Evolutionary conservation across 306 rosid species (phyloP).

Genomic region (Dalbergia cultrata): DNA sequence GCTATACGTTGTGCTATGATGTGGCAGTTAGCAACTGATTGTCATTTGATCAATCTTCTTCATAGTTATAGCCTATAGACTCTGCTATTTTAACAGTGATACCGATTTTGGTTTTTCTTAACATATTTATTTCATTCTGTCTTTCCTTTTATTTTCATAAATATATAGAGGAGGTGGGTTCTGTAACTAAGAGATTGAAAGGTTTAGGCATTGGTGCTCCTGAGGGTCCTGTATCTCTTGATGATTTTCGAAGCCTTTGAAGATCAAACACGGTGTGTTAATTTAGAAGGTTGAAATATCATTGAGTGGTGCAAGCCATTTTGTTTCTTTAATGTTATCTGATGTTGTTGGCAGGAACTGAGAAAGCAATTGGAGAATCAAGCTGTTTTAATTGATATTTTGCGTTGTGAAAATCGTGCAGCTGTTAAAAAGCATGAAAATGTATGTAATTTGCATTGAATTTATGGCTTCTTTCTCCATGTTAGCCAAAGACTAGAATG

Average conservation of each 20-base stretch:
- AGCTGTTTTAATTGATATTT: conserved; percentile 66
- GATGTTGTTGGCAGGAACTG: conserved; percentile 69
- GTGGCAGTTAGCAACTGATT: neutral
- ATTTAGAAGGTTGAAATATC: conserved; percentile 35
- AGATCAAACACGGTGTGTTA: conserved; percentile 78
- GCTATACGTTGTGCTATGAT: neutral
- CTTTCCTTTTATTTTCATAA: conserved; percentile 20
- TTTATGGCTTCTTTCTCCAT: conserved; percentile 20
- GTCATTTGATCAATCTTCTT: conserved; percentile 16
- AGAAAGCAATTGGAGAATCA: conserved; percentile 95
- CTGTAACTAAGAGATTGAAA: conserved; percentile 85
- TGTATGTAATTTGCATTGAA: conserved; percentile 57
- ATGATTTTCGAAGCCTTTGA: conserved; percentile 96
- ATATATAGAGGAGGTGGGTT: conserved; percentile 64
- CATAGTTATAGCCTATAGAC: neutral
- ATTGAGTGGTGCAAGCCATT: neutral
- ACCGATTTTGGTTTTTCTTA: conserved; percentile 9
- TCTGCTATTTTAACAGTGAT: neutral
- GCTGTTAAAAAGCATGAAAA: conserved; percentile 70
- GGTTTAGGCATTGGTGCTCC: conserved; percentile 98
- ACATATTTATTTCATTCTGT: conserved; percentile 6
- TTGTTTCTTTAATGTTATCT: conserved; percentile 14
- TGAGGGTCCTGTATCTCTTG: conserved; percentile 96
- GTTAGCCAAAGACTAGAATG: conserved; percentile 10
- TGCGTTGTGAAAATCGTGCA: conserved; percentile 71